A percentile compares a stretch with the other conserved stretches of the same genome.
phyloP scores from a whole-genome alignment of 768 basidiomycete species.

The Trametes gibbosa region DNA sequence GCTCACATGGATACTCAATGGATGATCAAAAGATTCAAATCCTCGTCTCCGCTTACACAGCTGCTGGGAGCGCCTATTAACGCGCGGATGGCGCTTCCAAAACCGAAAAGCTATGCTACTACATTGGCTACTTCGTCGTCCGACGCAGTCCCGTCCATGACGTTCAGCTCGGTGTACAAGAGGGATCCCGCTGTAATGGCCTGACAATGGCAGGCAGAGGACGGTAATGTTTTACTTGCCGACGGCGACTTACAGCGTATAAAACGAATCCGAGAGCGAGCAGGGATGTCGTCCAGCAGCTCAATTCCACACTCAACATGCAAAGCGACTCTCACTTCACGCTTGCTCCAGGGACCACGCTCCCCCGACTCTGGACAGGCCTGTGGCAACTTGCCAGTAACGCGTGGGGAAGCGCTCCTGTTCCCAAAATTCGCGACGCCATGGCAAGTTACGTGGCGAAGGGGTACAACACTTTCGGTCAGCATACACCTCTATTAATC shows the following conservation, averaged over 20 bases:
- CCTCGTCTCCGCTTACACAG: background rate
- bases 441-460: constrained; percentile 59
- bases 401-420: constrained; percentile 76
- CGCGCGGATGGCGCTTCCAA: background rate
- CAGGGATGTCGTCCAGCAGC: constrained; percentile 16
- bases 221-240: constrained; percentile 14
- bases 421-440: constrained; percentile 56
- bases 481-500: constrained; percentile 1
- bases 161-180: constrained; percentile 16
- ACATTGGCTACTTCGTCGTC: background rate
- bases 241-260: constrained; percentile 5
- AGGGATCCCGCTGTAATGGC: constrained; percentile 1
- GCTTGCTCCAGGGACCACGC: constrained; percentile 37
- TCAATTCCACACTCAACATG: constrained; percentile 53
- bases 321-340: constrained; percentile 8
- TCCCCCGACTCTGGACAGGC: constrained; percentile 71
- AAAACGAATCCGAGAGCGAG: background rate
- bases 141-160: background rate
- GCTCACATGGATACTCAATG: constrained; percentile 20
- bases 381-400: constrained; percentile 83
- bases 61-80: background rate
- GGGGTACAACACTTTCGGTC: constrained; percentile 63
- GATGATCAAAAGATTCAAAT: constrained; percentile 7
- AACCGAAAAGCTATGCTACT: background rate
- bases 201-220: background rate